Conservation (phyloP, 306 rosid species). For the Urtica urens region DNA sequence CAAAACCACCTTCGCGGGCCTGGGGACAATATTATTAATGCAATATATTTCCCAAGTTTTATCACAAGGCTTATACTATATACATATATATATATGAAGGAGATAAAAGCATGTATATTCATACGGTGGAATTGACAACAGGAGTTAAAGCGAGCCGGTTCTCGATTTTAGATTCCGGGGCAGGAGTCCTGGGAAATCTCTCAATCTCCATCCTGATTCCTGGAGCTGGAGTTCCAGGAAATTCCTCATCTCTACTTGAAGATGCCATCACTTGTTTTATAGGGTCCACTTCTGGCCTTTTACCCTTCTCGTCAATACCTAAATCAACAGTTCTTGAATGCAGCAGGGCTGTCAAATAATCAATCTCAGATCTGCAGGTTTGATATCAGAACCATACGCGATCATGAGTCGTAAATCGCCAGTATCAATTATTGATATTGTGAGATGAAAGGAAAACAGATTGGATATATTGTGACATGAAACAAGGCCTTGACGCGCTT, state of each 20-base stretch:
- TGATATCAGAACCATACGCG: not conserved
- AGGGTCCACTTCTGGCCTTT: conserved; percentile 28
- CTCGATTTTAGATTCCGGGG: conserved; percentile 21
- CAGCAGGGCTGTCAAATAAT: conserved; percentile 70
- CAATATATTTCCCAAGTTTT: no score
- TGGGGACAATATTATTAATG: conserved; percentile 28
- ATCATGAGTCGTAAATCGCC: no score
- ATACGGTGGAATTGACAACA: conserved; percentile 37
- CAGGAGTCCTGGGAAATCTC: conserved; percentile 24
- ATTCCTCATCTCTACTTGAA: conserved; percentile 27
- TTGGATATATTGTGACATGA: no score
- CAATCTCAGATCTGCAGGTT: conserved; percentile 73
- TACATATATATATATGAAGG: no score
- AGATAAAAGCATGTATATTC: no score
- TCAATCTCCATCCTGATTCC: conserved; percentile 28
- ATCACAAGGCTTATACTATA: no score
- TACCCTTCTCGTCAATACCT: conserved; percentile 34
- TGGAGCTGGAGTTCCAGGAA: conserved; percentile 19
- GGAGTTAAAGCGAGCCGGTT: conserved; percentile 33
- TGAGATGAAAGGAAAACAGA: no score
- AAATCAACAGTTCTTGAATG: conserved; percentile 52
- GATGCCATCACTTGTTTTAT: conserved; percentile 25
- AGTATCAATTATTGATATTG: no score
- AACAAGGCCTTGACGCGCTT: no score
- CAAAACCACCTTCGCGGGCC: conserved; percentile 66